Conservation (phyloP, 305 asterid genomes). For the Solanum hybrid region DNA sequence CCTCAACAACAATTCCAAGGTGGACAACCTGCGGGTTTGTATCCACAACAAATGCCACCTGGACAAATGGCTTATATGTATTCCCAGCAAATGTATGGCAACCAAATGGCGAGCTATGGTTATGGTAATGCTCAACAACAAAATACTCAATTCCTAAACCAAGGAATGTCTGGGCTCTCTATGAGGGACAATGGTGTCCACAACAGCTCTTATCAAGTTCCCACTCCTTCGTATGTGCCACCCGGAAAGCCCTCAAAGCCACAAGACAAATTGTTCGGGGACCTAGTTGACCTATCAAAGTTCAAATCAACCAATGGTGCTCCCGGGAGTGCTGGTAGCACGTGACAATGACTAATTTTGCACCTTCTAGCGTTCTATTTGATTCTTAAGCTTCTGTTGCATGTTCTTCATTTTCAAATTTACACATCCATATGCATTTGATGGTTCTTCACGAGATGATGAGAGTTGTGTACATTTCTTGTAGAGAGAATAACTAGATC, state of each 20-base stretch:
- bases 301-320: constrained; percentile 54
- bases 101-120: constrained; percentile 45
- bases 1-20: constrained; percentile 36
- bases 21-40: constrained; percentile 37
- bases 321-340: constrained; percentile 55
- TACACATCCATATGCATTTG: not conserved
- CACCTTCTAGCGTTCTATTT: not conserved
- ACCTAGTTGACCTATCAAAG: constrained; percentile 79
- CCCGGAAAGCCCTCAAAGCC: constrained; percentile 58
- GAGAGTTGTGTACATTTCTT: not conserved
- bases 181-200: constrained; percentile 50
- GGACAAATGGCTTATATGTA: constrained; percentile 70
- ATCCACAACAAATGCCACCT: constrained; percentile 66
- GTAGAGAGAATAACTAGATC: not conserved
- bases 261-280: constrained; percentile 93
- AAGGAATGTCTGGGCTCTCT: constrained; percentile 65
- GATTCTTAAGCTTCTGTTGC: not conserved
- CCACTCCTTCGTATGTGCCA: constrained; percentile 40
- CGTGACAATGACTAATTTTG: constrained; percentile 25
- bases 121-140: constrained; percentile 46
- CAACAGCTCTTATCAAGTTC: constrained; percentile 26
- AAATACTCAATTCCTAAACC: constrained; percentile 58
- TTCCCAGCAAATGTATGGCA: constrained; percentile 68
- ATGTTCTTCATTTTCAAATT: not conserved
- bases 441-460: not conserved